Conservation (phyloP, 805 yeast genomes). For the Komagataella phaffii region DNA sequence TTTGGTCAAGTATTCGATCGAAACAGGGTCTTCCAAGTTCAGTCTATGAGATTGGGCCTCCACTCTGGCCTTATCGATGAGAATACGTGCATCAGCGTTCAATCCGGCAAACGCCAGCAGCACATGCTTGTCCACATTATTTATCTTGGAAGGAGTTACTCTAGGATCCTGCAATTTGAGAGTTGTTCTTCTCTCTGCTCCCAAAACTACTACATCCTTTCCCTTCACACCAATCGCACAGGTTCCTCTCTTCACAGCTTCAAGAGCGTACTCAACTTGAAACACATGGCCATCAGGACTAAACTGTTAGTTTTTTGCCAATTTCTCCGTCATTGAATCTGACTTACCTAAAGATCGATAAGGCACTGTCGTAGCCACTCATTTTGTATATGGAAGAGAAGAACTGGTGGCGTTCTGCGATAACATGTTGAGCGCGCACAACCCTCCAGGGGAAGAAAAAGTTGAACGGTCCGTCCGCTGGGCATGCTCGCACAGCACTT, state of each 20-base stretch:
- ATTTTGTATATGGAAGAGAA: conserved; percentile 20
- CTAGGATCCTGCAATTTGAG: conserved; percentile 92
- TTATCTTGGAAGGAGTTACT: conserved; percentile 89
- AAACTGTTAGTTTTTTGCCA: conserved; percentile 1
- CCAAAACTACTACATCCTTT: conserved; percentile 74
- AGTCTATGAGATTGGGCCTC: conserved; percentile 93
- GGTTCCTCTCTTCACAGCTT: conserved; percentile 97
- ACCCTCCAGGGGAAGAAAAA: neutral
- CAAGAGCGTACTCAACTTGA: conserved; percentile 96
- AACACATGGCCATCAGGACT: conserved; percentile 98
- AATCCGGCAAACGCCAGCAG: conserved; percentile 93
- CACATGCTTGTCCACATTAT: conserved; percentile 81
- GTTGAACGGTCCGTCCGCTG: neutral
- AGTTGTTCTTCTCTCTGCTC: conserved; percentile 94
- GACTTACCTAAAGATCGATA: conserved; percentile 88
- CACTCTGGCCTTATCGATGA: conserved; percentile 89
- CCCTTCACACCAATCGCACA: conserved; percentile 98
- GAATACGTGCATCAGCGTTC: conserved; percentile 94
- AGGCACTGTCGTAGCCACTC: conserved; percentile 99
- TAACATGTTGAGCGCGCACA: neutral
- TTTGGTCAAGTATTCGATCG: conserved; percentile 83
- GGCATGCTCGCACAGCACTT: neutral
- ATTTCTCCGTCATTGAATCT: neutral
- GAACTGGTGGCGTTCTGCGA: neutral
- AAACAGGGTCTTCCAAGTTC: conserved; percentile 89